phyloP scores from a whole-genome alignment of 2,329 filamentous ascomycete species.

The Aspergillus fumigatiaffinis region DNA sequence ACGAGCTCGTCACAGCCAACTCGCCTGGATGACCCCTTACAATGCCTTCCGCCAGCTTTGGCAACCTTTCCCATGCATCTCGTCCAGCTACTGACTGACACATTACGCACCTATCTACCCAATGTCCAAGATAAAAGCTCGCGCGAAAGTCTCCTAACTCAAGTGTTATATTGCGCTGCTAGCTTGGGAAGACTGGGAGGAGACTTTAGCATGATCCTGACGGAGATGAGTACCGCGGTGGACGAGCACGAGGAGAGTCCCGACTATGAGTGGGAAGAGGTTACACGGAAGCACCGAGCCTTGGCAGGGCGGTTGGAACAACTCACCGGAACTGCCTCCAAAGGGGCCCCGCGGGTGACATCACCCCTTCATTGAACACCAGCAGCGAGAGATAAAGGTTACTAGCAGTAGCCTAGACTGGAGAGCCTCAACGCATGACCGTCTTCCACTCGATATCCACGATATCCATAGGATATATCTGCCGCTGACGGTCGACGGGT shows the following conservation, averaged over 20 bases:
- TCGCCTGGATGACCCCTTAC: conserved; percentile 29
- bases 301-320: conserved; percentile 65
- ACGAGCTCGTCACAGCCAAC: conserved; percentile 18
- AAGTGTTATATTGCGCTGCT: conserved; percentile 88
- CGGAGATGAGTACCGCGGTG: conserved; percentile 47
- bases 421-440: background rate
- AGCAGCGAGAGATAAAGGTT: background rate
- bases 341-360: conserved; percentile 13
- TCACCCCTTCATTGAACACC: conserved; percentile 6
- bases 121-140: conserved; percentile 75
- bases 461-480: background rate
- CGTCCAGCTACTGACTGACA: conserved; percentile 74
- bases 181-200: conserved; percentile 85
- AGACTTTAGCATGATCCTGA: conserved; percentile 87
- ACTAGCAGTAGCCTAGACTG: background rate
- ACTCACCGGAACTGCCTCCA: conserved; percentile 28
- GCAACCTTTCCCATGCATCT: conserved; percentile 82
- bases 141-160: conserved; percentile 82
- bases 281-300: conserved; percentile 82
- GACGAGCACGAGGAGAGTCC: conserved; percentile 41
- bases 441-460: too few species aligned
- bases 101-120: conserved; percentile 70
- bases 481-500: background rate
- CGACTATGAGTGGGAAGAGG: conserved; percentile 71
- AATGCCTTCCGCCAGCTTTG: conserved; percentile 68